A percentile compares a stretch with the other conserved stretches of the same genome.
Conservation (phyloP, 169 alveolate genomes). For the Plasmodium sp. region DNA sequence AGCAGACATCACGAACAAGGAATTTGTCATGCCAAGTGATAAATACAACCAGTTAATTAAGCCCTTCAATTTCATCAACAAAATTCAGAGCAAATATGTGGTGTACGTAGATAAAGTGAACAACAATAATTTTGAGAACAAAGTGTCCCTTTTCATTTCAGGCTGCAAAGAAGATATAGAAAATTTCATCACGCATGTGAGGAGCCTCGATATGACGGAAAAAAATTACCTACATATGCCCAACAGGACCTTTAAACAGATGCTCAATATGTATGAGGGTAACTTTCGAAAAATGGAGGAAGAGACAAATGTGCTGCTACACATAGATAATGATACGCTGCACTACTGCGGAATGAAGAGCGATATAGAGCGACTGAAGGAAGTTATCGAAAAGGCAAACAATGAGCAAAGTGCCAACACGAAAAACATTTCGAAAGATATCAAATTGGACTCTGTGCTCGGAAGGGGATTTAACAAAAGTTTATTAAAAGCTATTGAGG, state of each 20-base stretch:
- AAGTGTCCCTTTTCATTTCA: slow-evolving; percentile 2
- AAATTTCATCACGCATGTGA: slow-evolving; percentile 19
- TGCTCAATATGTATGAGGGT: slow-evolving; percentile 55
- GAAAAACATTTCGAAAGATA: slow-evolving; percentile 20
- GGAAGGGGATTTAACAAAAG: slow-evolving; percentile 65
- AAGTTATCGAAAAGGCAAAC: slow-evolving; percentile 55
- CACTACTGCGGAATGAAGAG: slow-evolving; percentile 71
- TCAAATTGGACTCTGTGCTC: slow-evolving; percentile 39
- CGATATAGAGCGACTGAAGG: slow-evolving; percentile 30
- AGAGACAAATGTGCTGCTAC: slow-evolving; percentile 60
- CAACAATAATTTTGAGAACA: slow-evolving; percentile 15
- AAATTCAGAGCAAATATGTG: slow-evolving; percentile 21
- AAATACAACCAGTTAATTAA: slow-evolving; percentile 31
- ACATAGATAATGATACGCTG: slow-evolving; percentile 40
- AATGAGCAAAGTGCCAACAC: slow-evolving; percentile 24
- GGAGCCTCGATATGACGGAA: slow-evolving; percentile 33
- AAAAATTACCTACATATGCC: slow-evolving; percentile 25
- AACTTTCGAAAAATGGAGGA: slow-evolving; percentile 54
- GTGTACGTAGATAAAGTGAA: slow-evolving; percentile 48
- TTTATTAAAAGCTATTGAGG: slow-evolving; percentile 32
- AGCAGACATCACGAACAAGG: slow-evolving; percentile 35
- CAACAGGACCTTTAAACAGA: slow-evolving; percentile 25
- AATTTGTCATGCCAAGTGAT: slow-evolving; percentile 27
- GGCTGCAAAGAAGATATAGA: slow-evolving; percentile 65
- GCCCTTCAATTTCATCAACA: slow-evolving; percentile 47